Evolutionary conservation across 208 protist species (phyloP).

Genomic region (Trypanosoma congolense): DNA sequence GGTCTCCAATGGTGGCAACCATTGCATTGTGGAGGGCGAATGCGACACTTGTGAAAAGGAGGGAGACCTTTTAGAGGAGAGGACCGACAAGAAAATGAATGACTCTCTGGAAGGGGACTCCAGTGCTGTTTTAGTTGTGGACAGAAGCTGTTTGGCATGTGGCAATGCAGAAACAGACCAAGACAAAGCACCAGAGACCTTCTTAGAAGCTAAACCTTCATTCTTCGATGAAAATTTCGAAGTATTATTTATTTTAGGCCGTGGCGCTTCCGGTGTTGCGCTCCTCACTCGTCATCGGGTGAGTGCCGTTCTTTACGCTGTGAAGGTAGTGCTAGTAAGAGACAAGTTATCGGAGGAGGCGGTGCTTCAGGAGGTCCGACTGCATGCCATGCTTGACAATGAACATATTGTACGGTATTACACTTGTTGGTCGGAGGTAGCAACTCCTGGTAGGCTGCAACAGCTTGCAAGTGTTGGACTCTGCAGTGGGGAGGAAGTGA

Average conservation of each 20-base stretch:
- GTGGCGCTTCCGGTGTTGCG: constrained; percentile 63
- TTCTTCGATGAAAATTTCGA: constrained; percentile 90
- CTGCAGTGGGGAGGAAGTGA: constrained; percentile 32
- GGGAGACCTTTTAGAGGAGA: too few species aligned
- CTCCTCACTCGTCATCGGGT: constrained; percentile 72
- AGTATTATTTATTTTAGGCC: constrained; percentile 55
- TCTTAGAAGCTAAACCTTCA: constrained; percentile 12
- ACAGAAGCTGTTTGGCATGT: not conserved
- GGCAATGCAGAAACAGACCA: not conserved
- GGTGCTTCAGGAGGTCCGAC: constrained; percentile 62
- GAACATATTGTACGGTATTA: constrained; percentile 72
- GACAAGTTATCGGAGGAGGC: constrained; percentile 62
- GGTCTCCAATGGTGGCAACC: too few species aligned
- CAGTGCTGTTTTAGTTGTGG: not conserved
- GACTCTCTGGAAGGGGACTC: too few species aligned
- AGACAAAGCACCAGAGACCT: not conserved
- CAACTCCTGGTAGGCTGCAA: constrained; percentile 53
- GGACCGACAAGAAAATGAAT: too few species aligned
- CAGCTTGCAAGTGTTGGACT: constrained; percentile 72
- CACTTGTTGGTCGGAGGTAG: constrained; percentile 73
- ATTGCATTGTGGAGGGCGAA: too few species aligned
- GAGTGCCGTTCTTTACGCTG: constrained; percentile 78
- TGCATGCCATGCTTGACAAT: constrained; percentile 65
- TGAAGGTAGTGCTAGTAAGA: constrained; percentile 75
- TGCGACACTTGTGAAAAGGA: too few species aligned